These are phyloP conservation scores for Phycomyces blakesleeanus DNA, from an alignment of 192 early-diverging fungal genomes.

Conservation along the genomic window DNA sequence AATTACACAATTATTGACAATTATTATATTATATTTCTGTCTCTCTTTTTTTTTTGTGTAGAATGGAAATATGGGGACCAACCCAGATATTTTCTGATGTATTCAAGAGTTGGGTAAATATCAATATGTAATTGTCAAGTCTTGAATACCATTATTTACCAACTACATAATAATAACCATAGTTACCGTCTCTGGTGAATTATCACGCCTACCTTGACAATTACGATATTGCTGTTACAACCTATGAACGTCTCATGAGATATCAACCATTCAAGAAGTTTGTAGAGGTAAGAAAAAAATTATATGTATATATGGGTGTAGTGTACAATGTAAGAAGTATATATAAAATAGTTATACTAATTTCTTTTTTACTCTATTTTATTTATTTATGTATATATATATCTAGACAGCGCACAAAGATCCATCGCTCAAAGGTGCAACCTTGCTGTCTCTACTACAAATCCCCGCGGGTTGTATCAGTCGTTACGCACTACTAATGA, in stretches of 20 bases:
- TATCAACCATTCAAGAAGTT: slow-evolving; percentile 32
- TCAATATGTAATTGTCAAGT: too few species aligned
- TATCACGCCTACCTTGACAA: slow-evolving; percentile 27
- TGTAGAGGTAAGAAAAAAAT: slow-evolving; percentile 28
- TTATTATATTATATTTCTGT: too few species aligned
- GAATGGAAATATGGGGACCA: slow-evolving; percentile 34
- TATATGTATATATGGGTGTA: too few species aligned
- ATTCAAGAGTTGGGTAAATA: slow-evolving; percentile 25
- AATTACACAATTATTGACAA: too few species aligned
- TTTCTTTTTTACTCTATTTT: slow-evolving; percentile 5
- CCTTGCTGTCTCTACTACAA: slow-evolving; percentile 26
- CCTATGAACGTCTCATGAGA: slow-evolving; percentile 20
- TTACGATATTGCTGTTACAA: slow-evolving; percentile 23
- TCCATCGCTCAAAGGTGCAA: slow-evolving; percentile 13
- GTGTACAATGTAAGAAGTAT: neutral
- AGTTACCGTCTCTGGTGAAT: slow-evolving; percentile 17
- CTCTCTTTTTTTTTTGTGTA: slow-evolving; percentile 5
- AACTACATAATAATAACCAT: too few species aligned
- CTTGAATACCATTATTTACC: too few species aligned
- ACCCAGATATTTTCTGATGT: slow-evolving; percentile 35
- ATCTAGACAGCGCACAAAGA: slow-evolving; percentile 30
- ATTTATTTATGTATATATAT: too few species aligned
- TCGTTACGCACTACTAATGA: slow-evolving; percentile 24
- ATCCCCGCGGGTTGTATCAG: slow-evolving; percentile 26
- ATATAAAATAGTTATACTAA: too few species aligned